Evolutionary conservation across 208 protist genomes (phyloP).

Genomic region (Polymyxa betae): DNA sequence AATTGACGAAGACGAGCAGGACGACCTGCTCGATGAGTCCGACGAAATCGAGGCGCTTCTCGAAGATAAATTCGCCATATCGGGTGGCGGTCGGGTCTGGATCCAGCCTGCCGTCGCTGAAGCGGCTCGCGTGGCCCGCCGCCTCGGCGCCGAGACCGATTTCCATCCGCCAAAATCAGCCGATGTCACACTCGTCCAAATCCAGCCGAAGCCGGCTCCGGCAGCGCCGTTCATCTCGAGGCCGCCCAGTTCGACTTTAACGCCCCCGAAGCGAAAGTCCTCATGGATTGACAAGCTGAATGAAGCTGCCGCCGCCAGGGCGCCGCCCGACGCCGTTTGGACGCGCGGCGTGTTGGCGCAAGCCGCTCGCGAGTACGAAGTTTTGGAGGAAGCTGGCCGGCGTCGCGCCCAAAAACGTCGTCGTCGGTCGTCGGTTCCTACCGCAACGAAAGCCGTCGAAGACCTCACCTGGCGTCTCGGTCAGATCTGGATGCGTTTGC

Average conservation of each 20-base stretch:
- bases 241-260: background rate
- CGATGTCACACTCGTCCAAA: too few species aligned
- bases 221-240: background rate
- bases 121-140: background rate
- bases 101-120: background rate
- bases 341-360: background rate
- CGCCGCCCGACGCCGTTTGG: background rate
- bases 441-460: background rate
- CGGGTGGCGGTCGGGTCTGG: constrained; percentile 33
- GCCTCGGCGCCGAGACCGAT: too few species aligned
- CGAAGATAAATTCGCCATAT: background rate
- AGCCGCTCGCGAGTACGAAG: background rate
- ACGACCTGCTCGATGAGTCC: constrained; percentile 49
- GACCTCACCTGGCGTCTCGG: background rate
- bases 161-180: too few species aligned
- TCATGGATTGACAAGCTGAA: background rate
- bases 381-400: background rate
- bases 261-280: background rate
- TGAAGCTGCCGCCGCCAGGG: background rate
- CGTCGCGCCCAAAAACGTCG: background rate
- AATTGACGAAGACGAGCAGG: background rate
- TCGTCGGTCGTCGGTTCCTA: background rate
- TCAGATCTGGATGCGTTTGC: constrained; percentile 1
- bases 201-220: too few species aligned
- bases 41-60: constrained; percentile 51